phyloP scores from a whole-genome alignment of 345 rosid species.

The Moringa oleifera region DNA sequence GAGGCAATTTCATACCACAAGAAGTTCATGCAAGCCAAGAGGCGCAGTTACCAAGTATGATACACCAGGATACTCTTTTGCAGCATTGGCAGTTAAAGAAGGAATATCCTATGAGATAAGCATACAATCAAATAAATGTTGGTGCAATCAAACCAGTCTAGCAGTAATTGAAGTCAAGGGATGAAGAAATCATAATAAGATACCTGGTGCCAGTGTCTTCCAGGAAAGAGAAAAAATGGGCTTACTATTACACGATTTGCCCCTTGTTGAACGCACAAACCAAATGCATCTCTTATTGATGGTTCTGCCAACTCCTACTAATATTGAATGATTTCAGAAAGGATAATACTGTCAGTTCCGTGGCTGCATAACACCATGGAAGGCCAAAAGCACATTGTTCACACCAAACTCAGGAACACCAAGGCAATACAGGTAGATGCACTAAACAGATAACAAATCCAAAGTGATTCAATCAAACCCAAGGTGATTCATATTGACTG shows the following conservation, averaged over 20 bases:
- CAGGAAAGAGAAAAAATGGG: constrained; percentile 92
- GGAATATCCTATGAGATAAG: constrained; percentile 64
- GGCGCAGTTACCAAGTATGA: constrained; percentile 80
- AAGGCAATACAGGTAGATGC: not conserved
- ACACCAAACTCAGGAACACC: not conserved
- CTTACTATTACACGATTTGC: constrained; percentile 76
- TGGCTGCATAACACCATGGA: not conserved
- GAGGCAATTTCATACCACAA: constrained; percentile 49
- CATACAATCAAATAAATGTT: not conserved
- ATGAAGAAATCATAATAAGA: constrained; percentile 12
- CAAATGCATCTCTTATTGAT: constrained; percentile 74
- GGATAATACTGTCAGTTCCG: not conserved
- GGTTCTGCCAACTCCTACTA: constrained; percentile 86
- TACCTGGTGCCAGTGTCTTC: constrained; percentile 95
- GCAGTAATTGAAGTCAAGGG: not conserved
- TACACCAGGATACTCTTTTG: constrained; percentile 64
- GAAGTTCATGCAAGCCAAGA: constrained; percentile 79
- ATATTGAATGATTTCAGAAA: constrained; percentile 10
- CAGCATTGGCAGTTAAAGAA: constrained; percentile 84
- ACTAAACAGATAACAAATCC: not conserved
- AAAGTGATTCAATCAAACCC: not conserved
- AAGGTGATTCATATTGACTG: not conserved
- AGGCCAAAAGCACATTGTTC: not conserved
- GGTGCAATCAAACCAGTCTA: not conserved
- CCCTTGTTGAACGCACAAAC: constrained; percentile 67